Base-by-base conservation (phyloP, 805 yeast genomes). In the Spathaspora girioi region DNA sequence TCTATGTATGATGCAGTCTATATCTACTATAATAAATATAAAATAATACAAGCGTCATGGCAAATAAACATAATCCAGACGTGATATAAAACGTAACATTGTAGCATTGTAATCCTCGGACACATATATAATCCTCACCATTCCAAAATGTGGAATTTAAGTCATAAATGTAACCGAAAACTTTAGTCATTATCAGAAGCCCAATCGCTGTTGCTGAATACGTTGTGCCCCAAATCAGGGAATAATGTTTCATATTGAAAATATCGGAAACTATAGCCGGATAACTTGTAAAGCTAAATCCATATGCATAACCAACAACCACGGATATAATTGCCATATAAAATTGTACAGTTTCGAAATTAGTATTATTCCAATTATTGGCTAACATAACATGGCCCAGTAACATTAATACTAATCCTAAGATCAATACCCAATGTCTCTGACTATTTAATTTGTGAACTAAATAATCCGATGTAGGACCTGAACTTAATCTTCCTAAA, bases 221-320 rank as follows among this genome's bases (percentile, higher is more conserved):
- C 61, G 64, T 60, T 3, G 66, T 46, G 2, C 72, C 73, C 73
- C 73, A 69, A 12, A 69, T 56, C 38, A 67, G 62, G 47, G 70
- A 64, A 48, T 65, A 68, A 46, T 68, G 58, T 27, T 60, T 59
- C 71, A 68, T 65, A 53, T 62, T 60, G 56, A 69, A 67, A 17
- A 66, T 54, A 50, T 69, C 73, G 1, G 73, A 59, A 14, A 67
- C 55, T 15, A 69, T 68, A 9, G 67, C 71, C 2, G 73, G 73
- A 48, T 63, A 69, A 49, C 69, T 56, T 2, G 73, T 59, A 50
- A 69, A 69, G 46, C 66, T 57, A 47, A 68, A 68, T 2, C 73
- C 73, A 54, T 69, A 68, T 9, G 72, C 67, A 44, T 58, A 69
- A 1, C 73, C 73, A 41, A 69, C 65, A 23, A 64, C 44, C 48